These are phyloP conservation scores for Boletus rufocinnamomeus DNA, from an alignment of 768 basidiomycete genomes.

Conservation along the genomic window DNA sequence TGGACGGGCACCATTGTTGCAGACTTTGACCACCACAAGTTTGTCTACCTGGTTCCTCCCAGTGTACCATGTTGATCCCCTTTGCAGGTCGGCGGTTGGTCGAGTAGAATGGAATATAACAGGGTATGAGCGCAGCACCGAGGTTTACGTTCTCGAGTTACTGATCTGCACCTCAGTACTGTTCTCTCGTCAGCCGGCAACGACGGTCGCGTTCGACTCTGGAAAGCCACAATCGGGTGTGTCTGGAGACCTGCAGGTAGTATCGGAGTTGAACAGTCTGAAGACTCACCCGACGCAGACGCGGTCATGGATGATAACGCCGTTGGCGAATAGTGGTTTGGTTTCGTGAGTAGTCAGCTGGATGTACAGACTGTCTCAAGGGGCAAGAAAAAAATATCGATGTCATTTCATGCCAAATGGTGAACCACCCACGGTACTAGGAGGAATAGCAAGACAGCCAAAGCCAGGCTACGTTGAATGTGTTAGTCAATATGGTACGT, in stretches of 20 bases:
- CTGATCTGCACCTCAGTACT: constrained; percentile 50
- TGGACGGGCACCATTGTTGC: constrained; percentile 81
- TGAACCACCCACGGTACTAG: too few species aligned
- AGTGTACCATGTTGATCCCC: constrained; percentile 7
- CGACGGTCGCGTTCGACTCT: constrained; percentile 77
- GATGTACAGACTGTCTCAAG: neutral
- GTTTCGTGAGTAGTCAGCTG: neutral
- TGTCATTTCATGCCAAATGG: neutral
- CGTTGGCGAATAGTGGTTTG: constrained; percentile 34
- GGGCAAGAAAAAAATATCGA: neutral
- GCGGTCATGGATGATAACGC: constrained; percentile 46
- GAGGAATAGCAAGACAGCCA: neutral
- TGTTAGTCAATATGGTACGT: neutral
- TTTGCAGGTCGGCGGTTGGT: constrained; percentile 65
- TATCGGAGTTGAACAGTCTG: constrained; percentile 77
- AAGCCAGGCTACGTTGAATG: neutral
- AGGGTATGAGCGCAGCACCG: constrained; percentile 49
- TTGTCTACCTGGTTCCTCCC: constrained; percentile 1
- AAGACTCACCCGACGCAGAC: constrained; percentile 47
- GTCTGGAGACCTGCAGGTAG: constrained; percentile 86
- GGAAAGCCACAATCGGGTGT: constrained; percentile 82
- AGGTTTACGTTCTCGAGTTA: neutral
- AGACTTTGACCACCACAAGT: constrained; percentile 89
- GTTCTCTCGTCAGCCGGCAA: constrained; percentile 83
- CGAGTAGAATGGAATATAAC: constrained; percentile 95